Percentiles rank a stretch among this genome's conserved stretches.
These are phyloP conservation scores for Phlebiopsis gigantea DNA, from an alignment of 768 basidiomycete genomes.

Conservation along the genomic window DNA sequence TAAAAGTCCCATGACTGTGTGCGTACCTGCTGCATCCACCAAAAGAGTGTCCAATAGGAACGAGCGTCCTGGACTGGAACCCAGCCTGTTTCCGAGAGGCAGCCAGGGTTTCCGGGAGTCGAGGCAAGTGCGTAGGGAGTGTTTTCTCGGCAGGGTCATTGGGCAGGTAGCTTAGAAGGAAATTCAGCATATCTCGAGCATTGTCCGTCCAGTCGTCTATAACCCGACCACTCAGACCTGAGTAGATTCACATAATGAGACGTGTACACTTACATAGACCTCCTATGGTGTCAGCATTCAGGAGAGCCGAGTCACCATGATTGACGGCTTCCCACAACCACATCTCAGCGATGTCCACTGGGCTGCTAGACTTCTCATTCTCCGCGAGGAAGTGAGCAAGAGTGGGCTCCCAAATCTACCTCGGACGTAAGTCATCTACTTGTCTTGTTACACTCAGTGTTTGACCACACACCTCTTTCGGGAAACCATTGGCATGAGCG, in stretches of 20 bases:
- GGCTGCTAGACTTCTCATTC: constrained; percentile 23
- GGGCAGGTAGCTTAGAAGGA: constrained; percentile 66
- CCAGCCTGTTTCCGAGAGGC: constrained; percentile 40
- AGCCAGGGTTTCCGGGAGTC: constrained; percentile 39
- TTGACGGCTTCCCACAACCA: constrained; percentile 84
- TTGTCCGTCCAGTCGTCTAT: constrained; percentile 78
- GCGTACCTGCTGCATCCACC: constrained; percentile 76
- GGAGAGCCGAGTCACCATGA: constrained; percentile 76
- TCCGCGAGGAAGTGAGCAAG: constrained; percentile 46
- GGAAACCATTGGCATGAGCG: constrained; percentile 84
- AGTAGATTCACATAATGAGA: neutral
- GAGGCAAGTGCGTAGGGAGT: constrained; percentile 51
- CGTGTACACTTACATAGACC: constrained; percentile 46
- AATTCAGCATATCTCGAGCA: constrained; percentile 72
- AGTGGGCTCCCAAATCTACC: constrained; percentile 79
- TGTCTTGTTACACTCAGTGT: neutral
- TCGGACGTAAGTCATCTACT: neutral
- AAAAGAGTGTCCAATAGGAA: constrained; percentile 79
- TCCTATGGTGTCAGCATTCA: constrained; percentile 57
- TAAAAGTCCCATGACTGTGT: neutral
- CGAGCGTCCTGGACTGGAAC: constrained; percentile 46
- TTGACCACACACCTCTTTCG: constrained; percentile 62
- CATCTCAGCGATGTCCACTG: constrained; percentile 53
- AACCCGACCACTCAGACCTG: neutral
- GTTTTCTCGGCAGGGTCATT: constrained; percentile 15